phyloP scores from a whole-genome alignment of 2,329 filamentous ascomycete species.

The Harringtonia lauricola region DNA sequence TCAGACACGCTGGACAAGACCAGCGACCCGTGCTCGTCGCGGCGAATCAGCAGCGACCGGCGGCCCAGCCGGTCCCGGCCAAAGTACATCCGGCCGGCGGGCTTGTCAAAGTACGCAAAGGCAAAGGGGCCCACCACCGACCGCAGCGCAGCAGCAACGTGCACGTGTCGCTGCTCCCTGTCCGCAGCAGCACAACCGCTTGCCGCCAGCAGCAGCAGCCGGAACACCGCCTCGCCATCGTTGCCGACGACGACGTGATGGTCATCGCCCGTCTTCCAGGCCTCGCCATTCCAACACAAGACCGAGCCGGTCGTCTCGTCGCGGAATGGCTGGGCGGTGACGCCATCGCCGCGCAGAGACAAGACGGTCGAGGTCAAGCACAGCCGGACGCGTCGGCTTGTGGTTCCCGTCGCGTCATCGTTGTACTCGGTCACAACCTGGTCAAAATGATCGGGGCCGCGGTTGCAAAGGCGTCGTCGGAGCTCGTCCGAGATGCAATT shows the following conservation, averaged over 20 bases:
- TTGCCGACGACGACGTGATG: constrained; percentile 61
- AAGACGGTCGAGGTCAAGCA: constrained; percentile 76
- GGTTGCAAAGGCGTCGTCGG: constrained; percentile 36
- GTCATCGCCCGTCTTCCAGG: constrained; percentile 60
- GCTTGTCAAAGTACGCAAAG: constrained; percentile 69
- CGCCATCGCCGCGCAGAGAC: constrained; percentile 66
- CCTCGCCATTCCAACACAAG: constrained; percentile 96
- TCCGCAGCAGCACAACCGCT: constrained; percentile 15
- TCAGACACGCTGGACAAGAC: constrained; percentile 63
- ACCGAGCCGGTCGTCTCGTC: constrained; percentile 46
- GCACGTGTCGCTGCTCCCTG: neutral
- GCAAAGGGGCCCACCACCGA: constrained; percentile 75
- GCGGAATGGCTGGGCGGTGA: constrained; percentile 64
- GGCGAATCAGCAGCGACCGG: constrained; percentile 61
- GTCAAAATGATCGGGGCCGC: constrained; percentile 49
- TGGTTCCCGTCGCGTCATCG: constrained; percentile 12
- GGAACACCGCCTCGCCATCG: constrained; percentile 63
- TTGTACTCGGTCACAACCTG: constrained; percentile 17
- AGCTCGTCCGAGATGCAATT: constrained; percentile 22
- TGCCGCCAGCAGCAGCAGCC: constrained; percentile 45
- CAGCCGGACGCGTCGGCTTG: constrained; percentile 30
- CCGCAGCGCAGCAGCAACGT: constrained; percentile 37
- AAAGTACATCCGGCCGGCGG: constrained; percentile 56
- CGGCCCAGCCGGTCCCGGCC: constrained; percentile 81
- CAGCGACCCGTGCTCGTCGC: constrained; percentile 28